phyloP scores from a whole-genome alignment of 805 yeast genomes.

The Barnettozyma populi region DNA sequence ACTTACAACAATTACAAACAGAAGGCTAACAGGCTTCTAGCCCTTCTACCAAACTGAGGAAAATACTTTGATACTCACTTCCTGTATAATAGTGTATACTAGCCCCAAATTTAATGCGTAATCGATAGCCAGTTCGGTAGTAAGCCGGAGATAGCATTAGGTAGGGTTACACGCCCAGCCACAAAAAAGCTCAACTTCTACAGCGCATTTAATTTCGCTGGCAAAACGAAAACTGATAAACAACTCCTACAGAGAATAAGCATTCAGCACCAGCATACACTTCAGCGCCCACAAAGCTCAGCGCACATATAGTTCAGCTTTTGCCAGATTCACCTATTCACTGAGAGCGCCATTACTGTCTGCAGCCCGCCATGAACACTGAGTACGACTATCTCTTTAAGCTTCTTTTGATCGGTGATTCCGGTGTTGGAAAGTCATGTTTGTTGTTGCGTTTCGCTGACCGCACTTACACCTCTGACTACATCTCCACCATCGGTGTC shows the following conservation, averaged over 20 bases:
- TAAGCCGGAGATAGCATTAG: background rate
- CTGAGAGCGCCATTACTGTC: background rate
- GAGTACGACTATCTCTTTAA: slow-evolving; percentile 98
- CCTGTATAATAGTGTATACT: slow-evolving; percentile 1
- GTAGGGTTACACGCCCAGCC: background rate
- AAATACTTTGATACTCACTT: background rate
- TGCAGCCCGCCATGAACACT: slow-evolving; percentile 54
- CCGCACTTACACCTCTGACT: slow-evolving; percentile 94
- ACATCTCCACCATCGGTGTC: slow-evolving; percentile 96
- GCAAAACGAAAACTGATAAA: background rate
- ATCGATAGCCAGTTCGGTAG: background rate
- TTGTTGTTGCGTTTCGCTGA: slow-evolving; percentile 92
- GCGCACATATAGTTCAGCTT: background rate
- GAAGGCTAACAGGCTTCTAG: slow-evolving; percentile 6
- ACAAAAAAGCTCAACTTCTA: background rate
- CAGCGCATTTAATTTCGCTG: background rate
- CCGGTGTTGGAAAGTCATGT: slow-evolving; percentile 98
- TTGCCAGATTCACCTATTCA: background rate
- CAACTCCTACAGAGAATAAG: background rate
- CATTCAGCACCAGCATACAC: background rate
- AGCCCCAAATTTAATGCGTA: background rate
- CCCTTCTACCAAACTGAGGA: slow-evolving; percentile 11
- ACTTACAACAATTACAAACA: slow-evolving; percentile 17
- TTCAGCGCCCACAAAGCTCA: background rate
- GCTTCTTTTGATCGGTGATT: slow-evolving; percentile 91